Percentiles rank a stretch among this genome's conserved stretches.
Conservation (phyloP, 2,329 filamentous ascomycete species). For the Pseudopithomyces chartarum region DNA sequence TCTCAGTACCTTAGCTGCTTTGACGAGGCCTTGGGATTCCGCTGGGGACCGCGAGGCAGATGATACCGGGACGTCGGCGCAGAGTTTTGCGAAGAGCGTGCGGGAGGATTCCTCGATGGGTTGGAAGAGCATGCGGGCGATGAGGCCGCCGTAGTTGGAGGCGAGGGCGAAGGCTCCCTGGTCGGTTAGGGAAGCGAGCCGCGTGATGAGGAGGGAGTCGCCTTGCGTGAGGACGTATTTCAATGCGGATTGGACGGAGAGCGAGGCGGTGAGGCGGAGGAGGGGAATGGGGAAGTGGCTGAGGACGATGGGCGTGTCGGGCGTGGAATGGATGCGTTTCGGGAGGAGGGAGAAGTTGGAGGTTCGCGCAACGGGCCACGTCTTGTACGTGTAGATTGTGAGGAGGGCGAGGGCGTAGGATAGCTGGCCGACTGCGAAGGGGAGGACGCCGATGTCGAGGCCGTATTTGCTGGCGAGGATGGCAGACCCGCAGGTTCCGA, state of each 20-base stretch:
- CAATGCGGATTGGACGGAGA: slow-evolving; percentile 85
- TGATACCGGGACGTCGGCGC: slow-evolving; percentile 51
- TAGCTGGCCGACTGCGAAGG: slow-evolving; percentile 87
- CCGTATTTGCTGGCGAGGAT: slow-evolving; percentile 63
- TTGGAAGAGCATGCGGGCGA: slow-evolving; percentile 89
- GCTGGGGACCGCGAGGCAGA: slow-evolving; percentile 15
- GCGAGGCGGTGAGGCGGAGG: slow-evolving; percentile 74
- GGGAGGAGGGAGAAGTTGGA: slow-evolving; percentile 73
- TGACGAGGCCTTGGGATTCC: slow-evolving; percentile 32
- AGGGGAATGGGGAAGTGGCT: slow-evolving; percentile 69
- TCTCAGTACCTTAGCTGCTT: slow-evolving; percentile 59
- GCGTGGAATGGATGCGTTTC: slow-evolving; percentile 46
- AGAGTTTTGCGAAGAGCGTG: slow-evolving; percentile 83
- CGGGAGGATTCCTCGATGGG: slow-evolving; percentile 94
- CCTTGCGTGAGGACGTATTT: slow-evolving; percentile 96
- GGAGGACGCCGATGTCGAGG: slow-evolving; percentile 72
- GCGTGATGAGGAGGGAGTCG: slow-evolving; percentile 84
- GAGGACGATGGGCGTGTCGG: slow-evolving; percentile 23
- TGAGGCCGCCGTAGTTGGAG: slow-evolving; percentile 86
- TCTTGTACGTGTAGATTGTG: slow-evolving; percentile 69
- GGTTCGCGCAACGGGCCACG: slow-evolving; percentile 59
- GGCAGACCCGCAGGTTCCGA: slow-evolving; percentile 73
- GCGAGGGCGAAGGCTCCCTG: slow-evolving; percentile 93
- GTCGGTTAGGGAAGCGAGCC: slow-evolving; percentile 75
- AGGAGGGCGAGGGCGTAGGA: slow-evolving; percentile 74